Base-by-base conservation (phyloP, 2,329 filamentous ascomycete genomes). In the Monilinia fructigena region DNA sequence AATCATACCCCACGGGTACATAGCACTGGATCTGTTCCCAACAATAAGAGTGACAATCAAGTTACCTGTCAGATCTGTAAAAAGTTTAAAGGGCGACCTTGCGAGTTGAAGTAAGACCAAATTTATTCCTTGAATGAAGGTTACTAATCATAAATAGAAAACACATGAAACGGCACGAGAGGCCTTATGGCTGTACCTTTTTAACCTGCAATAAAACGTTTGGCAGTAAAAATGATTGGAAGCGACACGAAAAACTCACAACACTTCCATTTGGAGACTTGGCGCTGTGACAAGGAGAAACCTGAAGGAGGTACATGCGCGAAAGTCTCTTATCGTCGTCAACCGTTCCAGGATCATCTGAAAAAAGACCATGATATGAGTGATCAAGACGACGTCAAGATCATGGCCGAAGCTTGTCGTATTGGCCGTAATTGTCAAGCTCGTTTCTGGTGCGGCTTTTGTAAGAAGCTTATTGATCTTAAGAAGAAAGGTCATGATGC, bases 151-250 rank as follows among this genome's bases (percentile, higher is more conserved):
- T 14, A 18, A 3, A 18, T 67, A 94, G 91, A 70, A 97, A 97
- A 76, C 93, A 97, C 75, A 81, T 86, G 76, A 94, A 92, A 75
- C 86, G 93, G 1, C 93, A 97, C 76, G 83, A 85, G 10, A 88
- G 87, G 70, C 93, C 92, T 0, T 97, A 94, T 69, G 88, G 87
- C 16, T 97, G 93, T 77, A 96, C 92, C 0, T 90, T 88, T 70
- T 77, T 81, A 11, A 78, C 79, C 40, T 97, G 93, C 74, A 77
- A 78, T 59, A 93, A 92, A 74, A 81, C 76, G 0, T 97, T 97
- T 71, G 93, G 93, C n/a, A 93, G 90, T 77, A 96, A 97, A 75
- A 93, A 92, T 67, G 93, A 97, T 77, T 97, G 87, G 93, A 96
- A 96, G 75, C 86, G 93, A 1, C 93, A 97, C 74, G 94, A 97